phyloP scores from a whole-genome alignment of 129 eudicot genomes.

The Escallonia rubra region DNA sequence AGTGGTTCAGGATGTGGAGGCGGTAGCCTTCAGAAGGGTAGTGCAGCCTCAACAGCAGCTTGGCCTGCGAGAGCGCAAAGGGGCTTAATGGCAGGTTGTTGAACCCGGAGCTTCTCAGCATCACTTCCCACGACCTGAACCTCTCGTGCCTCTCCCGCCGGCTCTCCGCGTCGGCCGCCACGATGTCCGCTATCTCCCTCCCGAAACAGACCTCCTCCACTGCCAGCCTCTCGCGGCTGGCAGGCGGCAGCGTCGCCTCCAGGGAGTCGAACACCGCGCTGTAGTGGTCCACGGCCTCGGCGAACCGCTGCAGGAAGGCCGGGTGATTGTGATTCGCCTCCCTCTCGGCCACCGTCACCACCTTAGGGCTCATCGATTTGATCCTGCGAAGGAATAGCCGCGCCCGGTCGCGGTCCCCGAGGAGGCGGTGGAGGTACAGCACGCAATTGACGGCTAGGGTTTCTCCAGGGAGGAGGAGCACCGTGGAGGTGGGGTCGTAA shows the following conservation, averaged over 20 bases:
- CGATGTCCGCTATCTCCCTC: conserved; percentile 57
- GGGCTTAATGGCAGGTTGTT: conserved; percentile 43
- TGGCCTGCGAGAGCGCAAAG: conserved; percentile 69
- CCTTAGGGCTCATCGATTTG: conserved; percentile 61
- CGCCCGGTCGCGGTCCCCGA: conserved; percentile 44
- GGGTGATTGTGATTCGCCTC: conserved; percentile 71
- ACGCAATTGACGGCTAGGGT: conserved; percentile 78
- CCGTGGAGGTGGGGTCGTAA: conserved; percentile 12
- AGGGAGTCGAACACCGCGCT: conserved; percentile 66
- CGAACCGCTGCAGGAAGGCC: conserved; percentile 39
- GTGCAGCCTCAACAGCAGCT: conserved; percentile 67
- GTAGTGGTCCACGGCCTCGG: conserved; percentile 59
- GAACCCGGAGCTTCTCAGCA: conserved; percentile 58
- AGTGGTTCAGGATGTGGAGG: conserved; percentile 42
- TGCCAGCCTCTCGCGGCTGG: conserved; percentile 53
- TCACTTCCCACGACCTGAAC: conserved; percentile 57
- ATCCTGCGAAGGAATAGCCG: conserved; percentile 39
- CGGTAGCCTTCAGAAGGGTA: conserved; percentile 83
- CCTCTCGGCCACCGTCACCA: conserved; percentile 56
- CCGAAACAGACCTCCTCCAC: conserved; percentile 81
- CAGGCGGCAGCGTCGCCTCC: conserved; percentile 79
- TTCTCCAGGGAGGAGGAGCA: conserved; percentile 36
- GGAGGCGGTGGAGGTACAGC: conserved; percentile 63
- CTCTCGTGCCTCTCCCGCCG: conserved; percentile 60
- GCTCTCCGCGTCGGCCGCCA: conserved; percentile 42